A percentile compares a stretch with the other conserved stretches of the same genome.
These are phyloP conservation scores for Astragalus glycyphyllos DNA, from an alignment of 306 rosid species.

Conservation along the genomic window DNA sequence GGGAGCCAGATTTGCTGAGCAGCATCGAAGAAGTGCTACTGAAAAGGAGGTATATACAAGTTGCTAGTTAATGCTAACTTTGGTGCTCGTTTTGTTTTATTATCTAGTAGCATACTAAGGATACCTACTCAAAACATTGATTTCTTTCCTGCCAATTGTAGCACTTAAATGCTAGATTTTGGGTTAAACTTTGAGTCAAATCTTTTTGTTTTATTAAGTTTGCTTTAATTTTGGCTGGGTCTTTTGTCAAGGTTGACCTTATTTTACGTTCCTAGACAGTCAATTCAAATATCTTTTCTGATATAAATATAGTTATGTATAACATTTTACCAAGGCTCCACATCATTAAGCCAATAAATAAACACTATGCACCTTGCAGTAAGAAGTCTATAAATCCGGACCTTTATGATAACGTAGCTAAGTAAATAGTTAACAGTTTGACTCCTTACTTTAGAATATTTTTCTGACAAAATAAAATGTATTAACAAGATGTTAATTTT, in stretches of 20 bases:
- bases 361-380: conserved; percentile 16
- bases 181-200: conserved; percentile 23
- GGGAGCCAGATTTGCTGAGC: conserved; percentile 77
- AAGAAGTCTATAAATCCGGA: conserved; percentile 29
- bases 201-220: conserved; percentile 1
- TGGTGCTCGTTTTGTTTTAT: conserved; percentile 34
- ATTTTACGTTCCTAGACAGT: conserved; percentile 20
- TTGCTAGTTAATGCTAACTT: conserved; percentile 37
- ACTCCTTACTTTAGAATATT: conserved; percentile 26
- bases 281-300: conserved; percentile 11
- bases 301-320: conserved; percentile 10
- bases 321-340: conserved; percentile 17
- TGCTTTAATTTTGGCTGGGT: conserved; percentile 4
- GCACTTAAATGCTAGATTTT: conserved; percentile 29
- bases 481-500: conserved; percentile 15
- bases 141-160: conserved; percentile 8
- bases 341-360: conserved; percentile 30
- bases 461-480: neutral
- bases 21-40: conserved; percentile 73
- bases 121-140: conserved; percentile 1
- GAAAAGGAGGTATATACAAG: conserved; percentile 78
- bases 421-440: conserved; percentile 22
- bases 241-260: conserved; percentile 18
- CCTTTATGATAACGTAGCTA: conserved; percentile 29
- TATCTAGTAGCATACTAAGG: conserved; percentile 26